Base-by-base conservation (phyloP, 1,139 yeast genomes). In the Saccharomyces hybrid region DNA sequence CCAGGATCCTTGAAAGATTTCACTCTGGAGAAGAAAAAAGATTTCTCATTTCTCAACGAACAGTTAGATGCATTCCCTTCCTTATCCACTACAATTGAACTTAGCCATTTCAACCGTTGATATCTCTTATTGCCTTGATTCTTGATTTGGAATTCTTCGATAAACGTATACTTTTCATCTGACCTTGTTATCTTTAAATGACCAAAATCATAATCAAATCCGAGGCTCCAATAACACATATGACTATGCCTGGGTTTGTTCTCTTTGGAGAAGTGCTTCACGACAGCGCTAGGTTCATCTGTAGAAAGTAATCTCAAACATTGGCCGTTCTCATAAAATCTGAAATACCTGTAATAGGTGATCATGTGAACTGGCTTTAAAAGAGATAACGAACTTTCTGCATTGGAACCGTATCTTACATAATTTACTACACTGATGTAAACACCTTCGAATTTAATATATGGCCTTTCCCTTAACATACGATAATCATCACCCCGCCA, bases 391-490 rank as follows among this genome's bases (percentile, higher is more conserved):
- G 86, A 79, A 52, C 83, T 79, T 62, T 82, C 88, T 7, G 78
- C 79, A 53, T 81, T 77, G 1, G 86, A 82, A 51, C 97, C 96
- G 65, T 88, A 88, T 56, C 95, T 79, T 61, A 87, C 79, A 69
- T 89, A 91, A 59, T 88, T 86, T 53, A 93, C 86, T 11, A 86
- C 88, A 63, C 95, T 84, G 31, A 93, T 87, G 66, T 91, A 93
- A 42, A 90, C 79, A 1, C 99, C 99, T 52, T 81, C 75, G 67
- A 82, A 88, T 64, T 91, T 85, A 25, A 91, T 64, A 62, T 85
- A 85, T 0, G 98, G 97, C 38, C 88, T 70, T 47, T 77, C 69
- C 46, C 60, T 64, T 3, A 73, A 64, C 89, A 85, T 84, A 19
- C 67, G 58, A 52, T 74, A 75, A 83, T 86, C 82, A 41, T 83